Evolutionary conservation across 2,329 filamentous ascomycete genomes (phyloP).

Genomic region (Talaromyces sp.): DNA sequence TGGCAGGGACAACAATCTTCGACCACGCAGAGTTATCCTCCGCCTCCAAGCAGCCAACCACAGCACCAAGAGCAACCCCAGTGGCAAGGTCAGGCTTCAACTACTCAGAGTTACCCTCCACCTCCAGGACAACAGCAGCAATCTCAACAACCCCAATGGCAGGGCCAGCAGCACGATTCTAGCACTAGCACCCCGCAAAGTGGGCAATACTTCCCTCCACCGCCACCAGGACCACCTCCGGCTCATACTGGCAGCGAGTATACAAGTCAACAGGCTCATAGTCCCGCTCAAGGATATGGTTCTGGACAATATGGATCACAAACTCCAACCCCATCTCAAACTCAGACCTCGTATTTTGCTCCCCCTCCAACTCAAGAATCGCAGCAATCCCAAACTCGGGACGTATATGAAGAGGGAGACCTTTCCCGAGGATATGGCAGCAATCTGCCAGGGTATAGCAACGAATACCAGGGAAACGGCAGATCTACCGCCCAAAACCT

Average conservation of each 20-base stretch:
- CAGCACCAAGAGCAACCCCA: not conserved
- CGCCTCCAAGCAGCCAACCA: not conserved
- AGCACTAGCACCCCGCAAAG: slow-evolving; percentile 11
- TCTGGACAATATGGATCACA: slow-evolving; percentile 5
- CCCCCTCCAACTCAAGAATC: slow-evolving; percentile 33
- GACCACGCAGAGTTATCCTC: not conserved
- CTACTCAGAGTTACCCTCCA: not conserved
- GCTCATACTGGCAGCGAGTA: slow-evolving; percentile 1
- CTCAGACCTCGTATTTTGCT: slow-evolving; percentile 34
- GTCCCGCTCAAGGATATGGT: slow-evolving; percentile 1
- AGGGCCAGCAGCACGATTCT: slow-evolving; percentile 13
- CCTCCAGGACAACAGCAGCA: slow-evolving; percentile 1
- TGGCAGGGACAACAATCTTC: not conserved
- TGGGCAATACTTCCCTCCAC: slow-evolving; percentile 34
- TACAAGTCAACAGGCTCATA: not conserved
- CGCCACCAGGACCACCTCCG: slow-evolving; percentile 31
- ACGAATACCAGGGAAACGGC: not conserved
- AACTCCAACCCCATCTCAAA: not conserved
- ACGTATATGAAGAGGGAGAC: slow-evolving; percentile 26
- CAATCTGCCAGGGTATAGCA: not conserved
- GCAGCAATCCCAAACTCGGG: slow-evolving; percentile 28
- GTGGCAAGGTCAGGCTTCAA: not conserved
- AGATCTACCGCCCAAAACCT: slow-evolving; percentile 29
- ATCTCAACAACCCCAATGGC: slow-evolving; percentile 10
- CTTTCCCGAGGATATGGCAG: slow-evolving; percentile 24